A percentile compares a stretch with the other conserved stretches of the same genome.
phyloP scores from a whole-genome alignment of 805 yeast genomes.

The Nakazawaea ambrosiae region DNA sequence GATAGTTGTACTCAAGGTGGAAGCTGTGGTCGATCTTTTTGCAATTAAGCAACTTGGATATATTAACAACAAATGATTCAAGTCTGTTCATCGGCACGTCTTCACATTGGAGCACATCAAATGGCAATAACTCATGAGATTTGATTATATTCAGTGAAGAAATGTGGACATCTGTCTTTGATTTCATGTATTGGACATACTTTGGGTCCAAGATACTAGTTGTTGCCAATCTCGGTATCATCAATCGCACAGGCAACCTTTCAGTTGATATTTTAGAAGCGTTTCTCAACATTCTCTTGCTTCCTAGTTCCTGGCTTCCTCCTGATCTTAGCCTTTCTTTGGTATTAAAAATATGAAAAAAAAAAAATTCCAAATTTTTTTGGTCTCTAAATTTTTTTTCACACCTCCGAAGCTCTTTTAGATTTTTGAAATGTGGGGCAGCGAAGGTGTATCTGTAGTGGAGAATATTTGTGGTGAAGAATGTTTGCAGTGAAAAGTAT shows the following conservation, averaged over 20 bases:
- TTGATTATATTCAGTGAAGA: neutral
- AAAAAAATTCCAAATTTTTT: no score
- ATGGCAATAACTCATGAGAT: conserved; percentile 1
- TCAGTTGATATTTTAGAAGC: no score
- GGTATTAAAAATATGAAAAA: no score
- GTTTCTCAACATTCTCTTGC: no score
- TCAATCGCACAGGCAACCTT: neutral
- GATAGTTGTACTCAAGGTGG: conserved; percentile 1
- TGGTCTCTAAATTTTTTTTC: no score
- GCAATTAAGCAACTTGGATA: conserved; percentile 2
- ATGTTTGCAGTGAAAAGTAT: no score
- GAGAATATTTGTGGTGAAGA: no score
- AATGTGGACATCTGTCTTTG: neutral
- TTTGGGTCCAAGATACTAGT: neutral
- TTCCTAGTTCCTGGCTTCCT: no score
- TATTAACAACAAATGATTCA: neutral
- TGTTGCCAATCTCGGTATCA: conserved; percentile 3
- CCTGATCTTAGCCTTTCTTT: no score
- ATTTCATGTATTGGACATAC: neutral
- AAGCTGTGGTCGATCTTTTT: neutral
- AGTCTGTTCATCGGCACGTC: conserved; percentile 1
- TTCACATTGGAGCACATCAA: conserved; percentile 1
- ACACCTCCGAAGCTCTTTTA: no score
- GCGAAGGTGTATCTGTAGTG: no score
- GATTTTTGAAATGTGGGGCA: no score